These are phyloP conservation scores for Chlorella sp. DNA, from an alignment of 139 green algal genomes.

Conservation along the genomic window DNA sequence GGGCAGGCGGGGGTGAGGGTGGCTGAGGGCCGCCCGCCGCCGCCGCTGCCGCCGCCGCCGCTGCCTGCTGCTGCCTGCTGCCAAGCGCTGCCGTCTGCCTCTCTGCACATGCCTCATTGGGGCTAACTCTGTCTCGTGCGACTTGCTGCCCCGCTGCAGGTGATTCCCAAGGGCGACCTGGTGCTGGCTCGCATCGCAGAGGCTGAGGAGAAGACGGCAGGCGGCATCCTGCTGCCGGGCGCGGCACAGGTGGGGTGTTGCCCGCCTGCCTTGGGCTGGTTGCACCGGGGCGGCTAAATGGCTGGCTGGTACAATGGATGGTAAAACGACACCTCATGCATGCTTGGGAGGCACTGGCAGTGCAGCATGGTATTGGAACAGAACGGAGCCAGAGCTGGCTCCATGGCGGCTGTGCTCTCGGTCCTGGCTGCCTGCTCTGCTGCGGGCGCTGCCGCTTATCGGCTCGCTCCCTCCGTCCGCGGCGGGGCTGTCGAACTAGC, in stretches of 20 bases:
- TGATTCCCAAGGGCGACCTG: conserved; percentile 89
- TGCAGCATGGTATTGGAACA: too few species aligned
- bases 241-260: conserved; percentile 63
- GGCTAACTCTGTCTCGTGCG: background rate
- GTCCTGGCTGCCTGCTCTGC: background rate
- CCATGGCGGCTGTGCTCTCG: too few species aligned
- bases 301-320: too few species aligned
- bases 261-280: background rate
- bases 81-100: background rate
- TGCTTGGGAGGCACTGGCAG: too few species aligned
- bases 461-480: too few species aligned
- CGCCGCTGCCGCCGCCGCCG: background rate
- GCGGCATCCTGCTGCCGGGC: conserved; percentile 91
- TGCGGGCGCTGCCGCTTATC: background rate
- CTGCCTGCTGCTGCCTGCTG: background rate
- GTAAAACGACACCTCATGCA: too few species aligned
- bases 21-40: background rate
- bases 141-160: conserved; percentile 29
- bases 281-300: background rate
- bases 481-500: background rate
- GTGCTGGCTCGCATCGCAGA: conserved; percentile 91
- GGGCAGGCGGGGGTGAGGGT: background rate
- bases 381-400: too few species aligned
- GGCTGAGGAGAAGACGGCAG: conserved; percentile 80
- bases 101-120: background rate